phyloP scores from a whole-genome alignment of 1,139 yeast genomes.

The Suhomyces kunorum region DNA sequence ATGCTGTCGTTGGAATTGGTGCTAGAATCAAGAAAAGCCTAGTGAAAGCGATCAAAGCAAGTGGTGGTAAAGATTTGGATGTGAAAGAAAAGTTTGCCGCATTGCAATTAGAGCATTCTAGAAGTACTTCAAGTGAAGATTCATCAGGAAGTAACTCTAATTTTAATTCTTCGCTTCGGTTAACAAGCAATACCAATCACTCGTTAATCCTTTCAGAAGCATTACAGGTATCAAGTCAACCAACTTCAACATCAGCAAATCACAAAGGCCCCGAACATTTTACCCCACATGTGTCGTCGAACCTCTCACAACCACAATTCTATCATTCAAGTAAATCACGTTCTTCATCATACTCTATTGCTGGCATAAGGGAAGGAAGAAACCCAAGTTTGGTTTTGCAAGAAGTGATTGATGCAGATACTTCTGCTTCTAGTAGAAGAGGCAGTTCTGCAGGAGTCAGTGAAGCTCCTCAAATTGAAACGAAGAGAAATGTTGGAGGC shows the following conservation, averaged over 20 bases:
- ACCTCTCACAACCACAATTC: conserved; percentile 8
- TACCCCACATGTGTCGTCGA: conserved; percentile 11
- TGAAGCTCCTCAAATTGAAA: conserved; percentile 52
- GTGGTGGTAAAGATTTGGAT: conserved; percentile 34
- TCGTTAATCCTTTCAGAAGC: conserved; percentile 43
- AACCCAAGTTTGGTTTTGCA: conserved; percentile 29
- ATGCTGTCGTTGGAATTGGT: conserved; percentile 81
- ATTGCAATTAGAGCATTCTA: conserved; percentile 29
- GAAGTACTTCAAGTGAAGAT: conserved; percentile 41
- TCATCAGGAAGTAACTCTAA: conserved; percentile 23
- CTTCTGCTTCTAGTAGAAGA: conserved; percentile 31
- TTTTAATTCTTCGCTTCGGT: conserved; percentile 16
- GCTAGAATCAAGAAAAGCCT: conserved; percentile 62
- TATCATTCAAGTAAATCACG: conserved; percentile 10
- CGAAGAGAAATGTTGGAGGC: conserved; percentile 56
- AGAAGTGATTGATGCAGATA: conserved; percentile 39
- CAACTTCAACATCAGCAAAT: background rate
- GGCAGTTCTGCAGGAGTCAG: conserved; percentile 40
- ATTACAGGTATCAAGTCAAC: conserved; percentile 10
- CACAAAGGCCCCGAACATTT: conserved; percentile 7
- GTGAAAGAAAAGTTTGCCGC: conserved; percentile 28
- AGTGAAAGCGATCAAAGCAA: conserved; percentile 49
- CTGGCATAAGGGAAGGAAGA: conserved; percentile 37
- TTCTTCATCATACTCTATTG: conserved; percentile 30
- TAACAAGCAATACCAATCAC: conserved; percentile 23